Evolutionary conservation across 306 rosid genomes (phyloP), one percentile per base, ranked within the genome.

Genomic region (Malus sylvestris): DNA sequence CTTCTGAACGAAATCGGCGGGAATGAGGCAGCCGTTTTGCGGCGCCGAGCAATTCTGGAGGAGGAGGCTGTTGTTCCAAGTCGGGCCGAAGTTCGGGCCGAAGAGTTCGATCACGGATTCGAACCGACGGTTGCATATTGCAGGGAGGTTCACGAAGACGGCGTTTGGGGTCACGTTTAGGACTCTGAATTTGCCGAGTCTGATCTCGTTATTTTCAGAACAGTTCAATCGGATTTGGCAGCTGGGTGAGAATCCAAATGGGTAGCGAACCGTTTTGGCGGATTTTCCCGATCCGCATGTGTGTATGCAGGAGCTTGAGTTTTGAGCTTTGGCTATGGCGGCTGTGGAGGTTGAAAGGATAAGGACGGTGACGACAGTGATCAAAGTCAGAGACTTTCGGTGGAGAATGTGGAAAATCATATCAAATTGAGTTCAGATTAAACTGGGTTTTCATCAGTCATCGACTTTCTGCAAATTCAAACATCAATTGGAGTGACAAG

Each of bases 241-340:
- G 4, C 74, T 83, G 0, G 27, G 62, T 2, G 91, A 79, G 84
- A 91, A 89, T 5, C 93, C 96, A n/a, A 96, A 92, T 52, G 99
- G 98, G 66, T 85, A 86, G 2, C 16, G 83, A 33, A 92, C 78
- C 14, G 42, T 1, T 7, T 68, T 20, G 46, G 61, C 70, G 8
- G 72, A 29, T 15, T 57, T 29, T 10, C 55, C 77, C 59, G 42
- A 30, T 59, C 79, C 81, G 76, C 93, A 92, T 30, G 35, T 42
- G 45, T 4, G 25, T 1, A 4, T 3, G 82, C 90, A 87, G 14
- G 9, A 20, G 46, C 8, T 63, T 4, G 35, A 3, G 62, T 63
- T 79, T 13, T 86, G 74, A 19, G 88, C 87, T 82, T 71, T n/a
- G 33, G 89, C 70, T 65, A 85, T 58, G 60, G 55, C 69, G 15